Evolutionary conservation across 2,329 filamentous ascomycete species (phyloP), one percentile per base, ranked within the genome.

Genomic region (Monilinia fructigena): DNA sequence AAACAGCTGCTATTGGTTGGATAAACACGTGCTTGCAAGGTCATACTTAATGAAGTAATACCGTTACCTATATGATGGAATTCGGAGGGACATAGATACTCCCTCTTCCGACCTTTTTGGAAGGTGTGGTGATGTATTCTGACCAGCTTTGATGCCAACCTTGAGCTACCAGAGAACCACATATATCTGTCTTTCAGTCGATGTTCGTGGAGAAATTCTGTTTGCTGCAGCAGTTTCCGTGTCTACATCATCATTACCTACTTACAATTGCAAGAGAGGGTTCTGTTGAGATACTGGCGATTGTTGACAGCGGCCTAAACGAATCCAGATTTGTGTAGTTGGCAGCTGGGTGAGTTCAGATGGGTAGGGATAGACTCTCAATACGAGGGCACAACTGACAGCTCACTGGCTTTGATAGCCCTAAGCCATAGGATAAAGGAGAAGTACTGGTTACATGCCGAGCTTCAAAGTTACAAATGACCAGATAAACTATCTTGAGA

Each of bases 1-100:
- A 23, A 23, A 53, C 6, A 26, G 38, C 35, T 63, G 60, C 60
- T 38, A 63, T 54, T 63, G 60, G 60, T 23, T 55, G 60, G 60
- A 28, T 63, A 55, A 63, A 42, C 3, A 23, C 26, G 42, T 23
- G 12, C n/a, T 47, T 42, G 40, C 40, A 35, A 35, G 31, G 31
- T 35, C 31, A 35, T 28, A 28, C 11, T 40, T 3, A 14, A 40
- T 42, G 12, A 16, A 42, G 40, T 42, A 42, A 42, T 16, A 42
- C 40, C 55, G 14, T 11, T 12, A 8, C 3, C 26, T 4, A 14
- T 12, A 18, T 20, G 40, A 18, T 28, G 7, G 42, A 47, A 11
- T 59, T 3, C 26, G 42, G n/a, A 14, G 26, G 26, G 28, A 31
- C 11, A 20, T 31, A 23, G 5, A 48, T 6, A 26, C 26, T 48